Evolutionary conservation across 2,329 filamentous ascomycete genomes (phyloP), one percentile per base, ranked within the genome.

Genomic region (Fusarium mexicanum): DNA sequence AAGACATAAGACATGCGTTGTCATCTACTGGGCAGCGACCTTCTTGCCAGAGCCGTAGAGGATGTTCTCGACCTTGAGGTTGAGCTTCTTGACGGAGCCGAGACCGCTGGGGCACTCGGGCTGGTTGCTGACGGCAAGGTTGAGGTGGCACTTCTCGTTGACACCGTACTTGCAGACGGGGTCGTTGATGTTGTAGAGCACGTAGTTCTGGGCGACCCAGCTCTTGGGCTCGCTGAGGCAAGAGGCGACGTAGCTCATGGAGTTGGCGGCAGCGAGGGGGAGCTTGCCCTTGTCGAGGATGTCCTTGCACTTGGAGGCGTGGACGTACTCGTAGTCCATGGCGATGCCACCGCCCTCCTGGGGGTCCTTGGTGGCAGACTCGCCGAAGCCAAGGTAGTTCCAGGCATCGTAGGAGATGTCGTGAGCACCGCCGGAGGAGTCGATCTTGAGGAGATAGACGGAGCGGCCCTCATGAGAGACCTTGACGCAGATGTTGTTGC

Each of bases 331-430:
- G 77, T 85, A 90, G 47, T 85, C 80, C 84, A 90, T 89, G 44
- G 81, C 76, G 48, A 88, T 81, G 57, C 86, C 85, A 51, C 89
- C 89, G 66, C 88, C 88, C 41, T 78, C 66, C 6, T 83, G 81
- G 20, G 88, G 88, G 57, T 83, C 77, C 20, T 83, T 78, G 13
- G 80, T 82, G 46, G 88, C 89, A 18, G 84, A 83, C 69, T 84
- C 76, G 72, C 88, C 88, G 40, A 84, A 87, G 75, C 81, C 80
- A 46, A 91, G 87, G 76, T 87, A 87, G 84, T 89, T 90, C 87
- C 88, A 91, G 57, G 89, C 88, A 71, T 91, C 89, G 83, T 91
- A 91, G 65, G 84, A 86, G 82, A 91, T 86, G 80, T 91, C 89
- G 79, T 89, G 79, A 60, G 88, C 89, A 55, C 88, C 88, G 46